Evolutionary conservation across 116 monocot species (phyloP), one percentile per base, ranked within the genome.

Genomic region (Iris pallida): DNA sequence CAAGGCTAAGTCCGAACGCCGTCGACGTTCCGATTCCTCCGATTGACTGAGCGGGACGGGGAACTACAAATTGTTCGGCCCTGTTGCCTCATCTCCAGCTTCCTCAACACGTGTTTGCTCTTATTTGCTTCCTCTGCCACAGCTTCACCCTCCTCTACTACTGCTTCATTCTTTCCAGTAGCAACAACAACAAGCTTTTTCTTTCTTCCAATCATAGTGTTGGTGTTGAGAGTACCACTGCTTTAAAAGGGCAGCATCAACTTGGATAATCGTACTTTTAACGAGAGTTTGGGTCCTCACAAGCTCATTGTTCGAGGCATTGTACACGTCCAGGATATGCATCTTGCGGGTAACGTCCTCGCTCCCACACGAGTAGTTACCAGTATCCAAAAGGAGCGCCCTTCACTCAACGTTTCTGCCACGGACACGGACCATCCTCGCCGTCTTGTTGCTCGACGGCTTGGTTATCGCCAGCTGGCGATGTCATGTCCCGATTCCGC

Each of bases 161-260:
- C 47, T 13, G 70, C 16, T 53, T 87, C 86, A 64, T 87, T 87
- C 68, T 87, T 87, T 8, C 11, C 60, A 61, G 60, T 30, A 5
- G 71, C 16, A 5, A 52, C 15, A 20, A 47, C 42, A 20, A 51
- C 44, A 30, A 58, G 16, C 76, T 87, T 87, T 73, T 82, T 86
- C 77, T 83, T 87, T 71, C 77, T 74, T 11, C 86, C 86, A 45
- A 87, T 71, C 8, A 83, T 83, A 19, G 83, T 83, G 40, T 83
- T 87, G 83, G 60, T 83, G 86, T 74, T 82, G 82, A n/a, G 80
- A 83, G 53, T 87, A 87, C 86, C 83, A 87, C 83, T 87, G 86
- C 73, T 72, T 87, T 68, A 87, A 87, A 9, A 83, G 86, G 6
- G 83, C 79, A 44, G 86, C 86, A 68, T 87, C 86, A 20, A 87